These are phyloP conservation scores for Saxophila tyrrhenica DNA, from an alignment of 495 filamentous ascomycete genomes.

Conservation along the genomic window DNA sequence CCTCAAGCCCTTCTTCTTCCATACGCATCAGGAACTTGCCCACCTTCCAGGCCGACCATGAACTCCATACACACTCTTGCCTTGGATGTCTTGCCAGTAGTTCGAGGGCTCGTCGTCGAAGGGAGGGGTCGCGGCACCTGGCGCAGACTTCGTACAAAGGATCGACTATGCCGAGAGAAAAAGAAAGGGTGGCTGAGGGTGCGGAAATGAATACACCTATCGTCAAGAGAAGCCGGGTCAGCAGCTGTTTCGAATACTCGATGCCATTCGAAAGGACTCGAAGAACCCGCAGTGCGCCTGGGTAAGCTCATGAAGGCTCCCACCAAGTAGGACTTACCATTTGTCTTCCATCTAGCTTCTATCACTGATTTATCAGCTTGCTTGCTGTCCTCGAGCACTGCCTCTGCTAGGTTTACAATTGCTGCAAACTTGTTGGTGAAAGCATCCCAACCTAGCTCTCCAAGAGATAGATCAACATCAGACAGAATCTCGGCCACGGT, in stretches of 20 bases:
- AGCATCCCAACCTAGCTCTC: slow-evolving; percentile 11
- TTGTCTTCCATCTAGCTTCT: slow-evolving; percentile 14
- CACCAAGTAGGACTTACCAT: no score
- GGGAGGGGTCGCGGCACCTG: slow-evolving; percentile 7
- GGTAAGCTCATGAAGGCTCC: background rate
- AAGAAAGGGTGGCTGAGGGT: slow-evolving; percentile 7
- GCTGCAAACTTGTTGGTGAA: slow-evolving; percentile 6
- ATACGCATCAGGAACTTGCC: slow-evolving; percentile 10
- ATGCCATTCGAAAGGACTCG: no score
- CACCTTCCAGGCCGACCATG: slow-evolving; percentile 15
- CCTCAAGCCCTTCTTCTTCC: slow-evolving; percentile 6
- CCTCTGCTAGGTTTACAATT: slow-evolving; percentile 7
- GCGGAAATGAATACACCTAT: slow-evolving; percentile 7
- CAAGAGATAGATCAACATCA: slow-evolving; percentile 5
- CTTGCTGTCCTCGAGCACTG: slow-evolving; percentile 5
- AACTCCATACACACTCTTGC: slow-evolving; percentile 12
- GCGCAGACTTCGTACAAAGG: slow-evolving; percentile 6
- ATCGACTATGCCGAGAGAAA: slow-evolving; percentile 12
- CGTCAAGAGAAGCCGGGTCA: no score
- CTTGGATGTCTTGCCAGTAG: slow-evolving; percentile 9
- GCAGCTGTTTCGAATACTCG: no score
- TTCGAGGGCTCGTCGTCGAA: slow-evolving; percentile 6
- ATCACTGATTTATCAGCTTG: slow-evolving; percentile 2
- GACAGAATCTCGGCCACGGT: slow-evolving; percentile 9
- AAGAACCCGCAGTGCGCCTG: no score